Base-by-base conservation (phyloP, 1,284 basidiomycete species). In the Ceratobasidium theobromae region DNA sequence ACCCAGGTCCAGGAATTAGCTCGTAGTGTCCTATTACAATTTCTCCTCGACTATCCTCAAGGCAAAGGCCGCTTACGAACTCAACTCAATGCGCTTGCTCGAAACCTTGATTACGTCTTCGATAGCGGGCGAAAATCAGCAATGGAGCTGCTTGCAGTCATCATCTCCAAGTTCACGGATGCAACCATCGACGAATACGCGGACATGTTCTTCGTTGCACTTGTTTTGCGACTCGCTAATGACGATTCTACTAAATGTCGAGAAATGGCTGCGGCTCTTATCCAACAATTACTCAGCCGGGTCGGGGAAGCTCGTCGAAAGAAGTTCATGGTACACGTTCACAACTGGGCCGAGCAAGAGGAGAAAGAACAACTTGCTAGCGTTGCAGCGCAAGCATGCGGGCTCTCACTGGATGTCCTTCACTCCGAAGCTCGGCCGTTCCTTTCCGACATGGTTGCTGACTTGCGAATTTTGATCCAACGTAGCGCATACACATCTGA, bases 1-100 rank as follows among this genome's bases (percentile, higher is more conserved):
- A 77, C 86, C 0, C 89, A 93, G 71, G 94, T 97, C 6, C 94
- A 95, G 73, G 95, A 97, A 73, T 84, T 92, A 0, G 96, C 93
- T 72, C 88, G 97, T 23, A 86, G 89, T 41, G 86, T 95, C 32
- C 84, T 96, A 41, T 84, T 99, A 46, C 93, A 97, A 73, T 99
- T 99, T 82, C 80, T 99, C 67, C 85, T 99, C 41, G 96, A 99
- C 73, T 99, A 99, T 73, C 97, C 97, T 1, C 97, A 99, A 75
- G 97, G 97, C 38, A 91, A 93, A 72, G 91, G 90, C 1, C 86
- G 96, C 1, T 81, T 99, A 11, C 87, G 86, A 69, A 89, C 87
- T 55, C 92, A 93, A 72, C 91, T 99, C 83, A 84, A 88, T 0
- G 98, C 98, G 79, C 82, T 99, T 27, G 93, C 94, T 25, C 93